Base-by-base conservation (phyloP, 306 rosid genomes). In the Casuarina cunninghamiana region DNA sequence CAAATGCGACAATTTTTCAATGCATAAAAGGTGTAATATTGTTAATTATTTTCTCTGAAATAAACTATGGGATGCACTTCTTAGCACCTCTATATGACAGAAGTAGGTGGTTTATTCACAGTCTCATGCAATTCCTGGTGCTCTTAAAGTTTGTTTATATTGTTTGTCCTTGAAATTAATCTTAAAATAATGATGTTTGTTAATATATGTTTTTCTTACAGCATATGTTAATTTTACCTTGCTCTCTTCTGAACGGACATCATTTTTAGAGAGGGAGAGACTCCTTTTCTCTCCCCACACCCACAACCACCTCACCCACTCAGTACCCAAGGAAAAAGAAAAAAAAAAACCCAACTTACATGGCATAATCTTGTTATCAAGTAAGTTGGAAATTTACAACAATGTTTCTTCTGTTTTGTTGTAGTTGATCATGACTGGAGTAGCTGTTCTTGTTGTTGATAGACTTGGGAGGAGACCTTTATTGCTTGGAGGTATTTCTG, bases 401-500 rank as follows among this genome's bases (percentile, higher is more conserved):
- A 41, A 66, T 17, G 48, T 38, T 19, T 74, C 15, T 71, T 73
- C 71, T 70, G 61, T 75, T 85, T 82, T 17, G 67, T 26, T 75
- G 67, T 80, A 95, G 99, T 87, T 93, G 86, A 80, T 95, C 66
- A 91, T 91, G 98, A 93, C 99, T 7, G 99, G 96, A 77, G 87
- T 19, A 68, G 99, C 99, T 53, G 99, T 95, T 75, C 83, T 83
- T 71, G 78, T 86, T 51, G 90, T 95, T 61, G 99, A 95, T 87
- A 93, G 80, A 86, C 75, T 95, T 49, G 99, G 99, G 75, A 93
- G 99, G 89, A 91, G 99, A 72, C 99, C 99, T 79, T 81, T 93
- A 87, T 89, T 95, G 37, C 89, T 95, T 63, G 92, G 92, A 73
- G 99, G 99, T 78, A 97, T 95, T 83, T 84, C 91, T 69, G 99